Base-by-base conservation (phyloP, 164 flowering plant species). In the Vitis riparia region DNA sequence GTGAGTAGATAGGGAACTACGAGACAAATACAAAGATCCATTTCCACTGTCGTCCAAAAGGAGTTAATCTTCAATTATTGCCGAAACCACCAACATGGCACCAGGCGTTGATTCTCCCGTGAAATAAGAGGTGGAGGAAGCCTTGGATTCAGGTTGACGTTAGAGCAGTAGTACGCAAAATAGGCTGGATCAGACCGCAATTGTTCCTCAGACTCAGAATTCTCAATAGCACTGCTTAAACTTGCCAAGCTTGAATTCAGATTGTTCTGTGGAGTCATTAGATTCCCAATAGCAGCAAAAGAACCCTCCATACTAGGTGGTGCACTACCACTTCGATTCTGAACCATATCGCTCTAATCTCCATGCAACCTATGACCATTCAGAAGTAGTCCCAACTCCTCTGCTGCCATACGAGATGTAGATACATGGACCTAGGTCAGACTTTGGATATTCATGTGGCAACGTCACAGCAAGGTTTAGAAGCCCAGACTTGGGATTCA, bases 281-380 rank as follows among this genome's bases (percentile, higher is more conserved):
- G 84, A 72, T 83, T 79, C 62, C 74, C 84, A 56, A 89, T 65
- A 55, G 97, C 91, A 13, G 89, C 79, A 68, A 89, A 74, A 19
- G 98, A 88, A 30, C 97, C 98, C 72, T 92, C 98, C 83, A 94
- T 86, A 72, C 90, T 94, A 63, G 98, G 97, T 15, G 97, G 97
- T 5, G 97, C 98, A 81, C 97, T 92, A 37, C 95, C 97, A 82
- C 97, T 88, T 61, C 98, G 82, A 71, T 75, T 89, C 19, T 94
- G 95, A 11, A 81, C 76, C n/a, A 27, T 74, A 51, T 84, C 82
- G 67, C 67, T 70, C 55, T 70, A 75, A 75, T 79, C 75, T 63
- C 81, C 84, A 16, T 57, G 78, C 63, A 75, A 51, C 49, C 71
- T 77, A 68, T 83, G 83, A 29, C 85, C 86, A 57, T 83, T 81